Base-by-base conservation (phyloP, 2,329 filamentous ascomycete genomes). In the Neofusicoccum kwambonambiense region DNA sequence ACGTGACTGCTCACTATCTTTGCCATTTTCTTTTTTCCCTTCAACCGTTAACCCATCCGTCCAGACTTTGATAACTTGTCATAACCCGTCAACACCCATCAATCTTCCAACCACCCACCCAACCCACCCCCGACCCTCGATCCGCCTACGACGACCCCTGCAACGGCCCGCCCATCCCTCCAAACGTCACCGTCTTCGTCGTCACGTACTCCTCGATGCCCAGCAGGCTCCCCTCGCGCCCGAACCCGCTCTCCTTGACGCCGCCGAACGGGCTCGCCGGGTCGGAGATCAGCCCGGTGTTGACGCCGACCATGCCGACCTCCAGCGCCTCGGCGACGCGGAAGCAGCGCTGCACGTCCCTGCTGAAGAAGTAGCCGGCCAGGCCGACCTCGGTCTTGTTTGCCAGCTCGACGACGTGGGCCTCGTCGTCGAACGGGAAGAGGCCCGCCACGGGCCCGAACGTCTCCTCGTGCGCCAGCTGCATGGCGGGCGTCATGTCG, bases 361-460 rank as follows among this genome's bases (percentile, higher is more conserved):
- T 81, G 68, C 83, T 93, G 83, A 92, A 98, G 82, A 99, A 97
- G 81, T 98, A 98, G 0, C 92, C 94, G 0, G 94, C 95, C 41
- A 99, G 84, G 1, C 95, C 95, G 42, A 98, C 93, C 61, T 94
- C 89, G 1, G 91, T 83, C 47, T 81, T 78, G 78, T 99, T 99
- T 3, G 95, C 94, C 69, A 94, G 80, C 68, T 86, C 83, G 35
- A 98, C 87, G 4, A 97, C 95, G 72, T 98, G 93, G 62, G 90
- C 89, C 79, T 98, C 95, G 0, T 89, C 92, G 52, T 91, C 86
- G 74, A 98, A 99, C 56, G 88, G 85, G 82, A 97, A 97, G 13
- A 98, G 79, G 0, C 91, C 94, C 0, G 93, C 94, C 0, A 98
- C 90, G 2, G 95, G 95, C 0, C 95, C 95, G 75, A 99, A 99